Evolutionary conservation across 2,329 filamentous ascomycete species (phyloP), one percentile per base, ranked within the genome.

Genomic region (Volutella citrinella): DNA sequence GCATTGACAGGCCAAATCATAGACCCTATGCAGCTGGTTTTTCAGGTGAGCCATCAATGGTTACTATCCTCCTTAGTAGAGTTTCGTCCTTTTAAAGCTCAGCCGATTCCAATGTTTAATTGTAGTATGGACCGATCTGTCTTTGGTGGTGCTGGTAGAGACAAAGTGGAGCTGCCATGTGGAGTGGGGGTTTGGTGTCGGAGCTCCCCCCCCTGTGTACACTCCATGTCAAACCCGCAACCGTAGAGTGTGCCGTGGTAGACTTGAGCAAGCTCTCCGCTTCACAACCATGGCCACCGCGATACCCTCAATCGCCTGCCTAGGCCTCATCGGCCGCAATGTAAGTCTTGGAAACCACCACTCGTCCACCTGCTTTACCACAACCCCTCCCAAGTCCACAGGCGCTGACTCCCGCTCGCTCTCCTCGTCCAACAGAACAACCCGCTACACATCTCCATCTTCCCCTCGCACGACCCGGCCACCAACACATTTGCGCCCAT

Each of bases 321-420:
- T 98, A 52, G 90, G 89, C 63, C 74, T 97, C 32, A 94, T 98
- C 54, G 91, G 93, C 49, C 89, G 93, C 66, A 85, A 94, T 63
- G 90, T 95, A 73, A 52, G 74, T 60, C 20, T 24, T 30, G 21
- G 26, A 22, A 22, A 22, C 12, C 20, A 22, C 8, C 12, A 17
- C 23, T 10, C 18, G 18, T 16, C 23, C 16, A n/a, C 20, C 15
- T 26, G n/a, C n/a, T n/a, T n/a, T n/a, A n/a, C n/a, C n/a, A n/a
- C n/a, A n/a, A n/a, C n/a, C n/a, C 29, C 25, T 13, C 33, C 15
- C 30, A 9, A n/a, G 21, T 15, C 20, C 15, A 17, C 12, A 20
- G 15, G 14, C n/a, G 11, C 16, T 32, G 9, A 27, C 20, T 19
- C 32, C 18, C 9, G n/a, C 27, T n/a, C 29, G 12, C 28, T 11